These are phyloP conservation scores for Apophysomyces sp. DNA, from an alignment of 371 early-diverging fungal species.

Conservation along the genomic window DNA sequence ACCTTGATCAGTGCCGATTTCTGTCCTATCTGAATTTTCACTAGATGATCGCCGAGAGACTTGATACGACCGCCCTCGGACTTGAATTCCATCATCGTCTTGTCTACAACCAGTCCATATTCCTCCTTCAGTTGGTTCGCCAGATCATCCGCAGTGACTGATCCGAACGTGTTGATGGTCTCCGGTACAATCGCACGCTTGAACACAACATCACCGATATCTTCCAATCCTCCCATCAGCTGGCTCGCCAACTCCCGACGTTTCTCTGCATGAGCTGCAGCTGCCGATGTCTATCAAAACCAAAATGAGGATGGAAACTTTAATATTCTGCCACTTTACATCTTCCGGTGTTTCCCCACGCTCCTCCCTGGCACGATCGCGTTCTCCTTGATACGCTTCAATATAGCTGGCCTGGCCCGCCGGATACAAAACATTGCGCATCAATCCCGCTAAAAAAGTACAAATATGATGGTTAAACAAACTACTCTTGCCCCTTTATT, in stretches of 20 bases:
- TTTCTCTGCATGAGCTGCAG: not conserved
- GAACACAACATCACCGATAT: conserved; percentile 26
- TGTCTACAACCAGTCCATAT: conserved; percentile 33
- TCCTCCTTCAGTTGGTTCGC: conserved; percentile 37
- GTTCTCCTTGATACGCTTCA: conserved; percentile 14
- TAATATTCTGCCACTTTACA: not conserved
- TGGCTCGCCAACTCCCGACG: conserved; percentile 14
- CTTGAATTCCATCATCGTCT: conserved; percentile 35
- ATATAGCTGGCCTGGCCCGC: conserved; percentile 44
- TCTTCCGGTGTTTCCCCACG: conserved; percentile 13
- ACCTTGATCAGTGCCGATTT: conserved; percentile 26
- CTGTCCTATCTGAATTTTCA: conserved; percentile 26
- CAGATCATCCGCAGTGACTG: conserved; percentile 51
- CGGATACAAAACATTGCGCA: conserved; percentile 51
- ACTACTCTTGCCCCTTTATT: not conserved
- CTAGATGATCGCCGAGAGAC: conserved; percentile 36
- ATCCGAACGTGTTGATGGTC: conserved; percentile 46
- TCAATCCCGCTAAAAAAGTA: conserved; percentile 42
- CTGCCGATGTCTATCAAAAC: not conserved
- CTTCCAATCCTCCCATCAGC: conserved; percentile 21
- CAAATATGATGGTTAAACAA: not conserved
- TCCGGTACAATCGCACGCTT: conserved; percentile 45
- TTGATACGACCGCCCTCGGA: conserved; percentile 47
- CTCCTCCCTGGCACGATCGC: conserved; percentile 7
- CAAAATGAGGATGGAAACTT: not conserved